Base-by-base conservation (phyloP, 2,329 filamentous ascomycete genomes). In the Aureobasidium uvarum region DNA sequence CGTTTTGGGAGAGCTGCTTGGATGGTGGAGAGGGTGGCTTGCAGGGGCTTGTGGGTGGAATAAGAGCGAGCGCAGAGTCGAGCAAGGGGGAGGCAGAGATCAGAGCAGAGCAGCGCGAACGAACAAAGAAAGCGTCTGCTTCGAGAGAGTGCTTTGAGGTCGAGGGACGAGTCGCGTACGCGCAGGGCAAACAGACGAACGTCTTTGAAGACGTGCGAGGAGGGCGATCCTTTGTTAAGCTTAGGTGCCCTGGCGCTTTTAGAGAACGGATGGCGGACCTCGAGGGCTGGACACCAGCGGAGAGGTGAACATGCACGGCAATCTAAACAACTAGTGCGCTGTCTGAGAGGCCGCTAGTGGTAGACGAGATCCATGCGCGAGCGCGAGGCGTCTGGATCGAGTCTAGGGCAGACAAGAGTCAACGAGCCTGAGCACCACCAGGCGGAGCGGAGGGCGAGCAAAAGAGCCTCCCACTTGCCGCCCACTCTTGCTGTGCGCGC, bases 201-300 rank as follows among this genome's bases (percentile, higher is more conserved):
- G 64, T 67, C 63, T 58, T 65, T 64, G 66, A 63, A 62, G 55
- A 65, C 65, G 56, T 69, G 66, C 65, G 74, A 73, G 71, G 75
- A 74, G 58, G 79, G 76, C 79, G 79, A 81, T 81, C 79, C 77
- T 78, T 79, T 80, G 78, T 80, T 80, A 80, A 80, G 78, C 77
- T 79, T 76, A 76, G 75, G 75, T 76, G 74, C 75, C 39, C 77
- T 78, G 77, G 73, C 75, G 77, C 74, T 71, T 72, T 74, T 73
- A 76, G 73, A 69, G 67, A 71, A 75, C 74, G 75, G 75, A 79
- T 77, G 79, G 79, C 78, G 76, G 72, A 73, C 71, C 25, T 51
- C 71, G 71, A 74, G 75, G 78, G 78, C 78, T 79, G 78, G 76
- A 79, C 75, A 74, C 75, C 59, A 66, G 64, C 68, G 62, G 70